These are phyloP conservation scores for Nitzschia inconspicua DNA, from an alignment of 108 stramenopile genomes.

Conservation along the genomic window DNA sequence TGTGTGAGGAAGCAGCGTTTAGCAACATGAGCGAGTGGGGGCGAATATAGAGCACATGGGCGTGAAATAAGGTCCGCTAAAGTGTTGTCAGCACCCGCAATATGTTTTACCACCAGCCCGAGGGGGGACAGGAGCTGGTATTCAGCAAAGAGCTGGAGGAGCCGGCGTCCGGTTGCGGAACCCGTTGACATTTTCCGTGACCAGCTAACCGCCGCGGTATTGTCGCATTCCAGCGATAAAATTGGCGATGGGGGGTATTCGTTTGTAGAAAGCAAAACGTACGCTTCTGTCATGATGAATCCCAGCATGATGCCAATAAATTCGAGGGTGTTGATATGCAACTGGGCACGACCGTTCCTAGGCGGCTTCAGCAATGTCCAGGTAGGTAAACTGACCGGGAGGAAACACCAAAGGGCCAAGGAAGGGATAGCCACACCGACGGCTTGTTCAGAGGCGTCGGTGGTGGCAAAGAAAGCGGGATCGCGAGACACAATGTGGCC, in stretches of 20 bases:
- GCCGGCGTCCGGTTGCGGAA: not conserved
- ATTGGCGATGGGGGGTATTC: no score
- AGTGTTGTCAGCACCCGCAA: not conserved
- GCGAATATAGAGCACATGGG: not conserved
- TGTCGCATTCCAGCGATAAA: no score
- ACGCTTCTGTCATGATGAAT: no score
- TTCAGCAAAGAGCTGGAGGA: not conserved
- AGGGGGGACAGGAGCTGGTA: not conserved
- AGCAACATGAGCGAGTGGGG: not conserved
- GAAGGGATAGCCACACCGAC: not conserved
- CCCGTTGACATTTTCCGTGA: not conserved
- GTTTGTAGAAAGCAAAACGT: no score
- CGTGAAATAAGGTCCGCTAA: slow-evolving; percentile 4
- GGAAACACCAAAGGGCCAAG: no score
- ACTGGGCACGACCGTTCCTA: not conserved
- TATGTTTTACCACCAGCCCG: not conserved
- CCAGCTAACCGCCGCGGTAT: not conserved
- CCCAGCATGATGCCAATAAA: no score
- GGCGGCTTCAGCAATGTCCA: not conserved
- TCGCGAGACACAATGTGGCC: not conserved
- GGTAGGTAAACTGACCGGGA: not conserved
- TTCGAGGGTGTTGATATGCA: not conserved
- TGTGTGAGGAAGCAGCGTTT: not conserved
- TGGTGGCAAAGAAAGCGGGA: not conserved
- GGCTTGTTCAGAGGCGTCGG: not conserved